Conservation (phyloP, 306 rosid species). For the Heteromeles arbutifolia region DNA sequence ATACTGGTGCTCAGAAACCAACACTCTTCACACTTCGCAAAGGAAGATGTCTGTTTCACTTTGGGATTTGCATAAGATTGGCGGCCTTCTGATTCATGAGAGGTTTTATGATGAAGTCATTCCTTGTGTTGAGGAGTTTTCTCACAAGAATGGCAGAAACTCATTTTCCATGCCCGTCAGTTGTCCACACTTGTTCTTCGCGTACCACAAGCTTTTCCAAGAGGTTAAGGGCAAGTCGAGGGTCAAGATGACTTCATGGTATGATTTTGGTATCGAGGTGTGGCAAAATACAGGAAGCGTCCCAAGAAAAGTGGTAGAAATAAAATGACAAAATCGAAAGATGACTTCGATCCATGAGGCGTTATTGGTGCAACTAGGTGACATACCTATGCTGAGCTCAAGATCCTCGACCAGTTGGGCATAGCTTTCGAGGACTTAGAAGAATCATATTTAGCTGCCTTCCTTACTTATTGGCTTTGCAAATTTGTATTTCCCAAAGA, state of each 20-base stretch:
- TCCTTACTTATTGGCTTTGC: neutral
- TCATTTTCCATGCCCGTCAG: neutral
- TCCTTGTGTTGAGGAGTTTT: neutral
- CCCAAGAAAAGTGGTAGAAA: neutral
- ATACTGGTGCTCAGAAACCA: neutral
- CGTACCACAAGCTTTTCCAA: neutral
- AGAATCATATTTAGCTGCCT: neutral
- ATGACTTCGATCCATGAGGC: neutral
- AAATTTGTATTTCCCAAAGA: neutral
- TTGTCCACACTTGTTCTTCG: neutral
- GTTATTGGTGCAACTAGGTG: fast-evolving
- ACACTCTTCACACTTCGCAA: neutral
- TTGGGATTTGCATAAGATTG: neutral
- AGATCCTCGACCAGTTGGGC: neutral
- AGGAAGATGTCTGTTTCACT: neutral
- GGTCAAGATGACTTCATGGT: neutral
- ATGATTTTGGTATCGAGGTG: no score
- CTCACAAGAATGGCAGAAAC: no score
- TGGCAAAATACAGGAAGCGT: neutral
- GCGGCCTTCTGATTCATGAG: neutral
- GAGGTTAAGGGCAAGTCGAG: neutral
- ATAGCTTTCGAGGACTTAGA: neutral
- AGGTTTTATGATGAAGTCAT: neutral
- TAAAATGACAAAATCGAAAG: neutral
- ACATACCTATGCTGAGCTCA: fast-evolving